phyloP scores from a whole-genome alignment of 306 rosid species.

The Lathyrus aphaca region DNA sequence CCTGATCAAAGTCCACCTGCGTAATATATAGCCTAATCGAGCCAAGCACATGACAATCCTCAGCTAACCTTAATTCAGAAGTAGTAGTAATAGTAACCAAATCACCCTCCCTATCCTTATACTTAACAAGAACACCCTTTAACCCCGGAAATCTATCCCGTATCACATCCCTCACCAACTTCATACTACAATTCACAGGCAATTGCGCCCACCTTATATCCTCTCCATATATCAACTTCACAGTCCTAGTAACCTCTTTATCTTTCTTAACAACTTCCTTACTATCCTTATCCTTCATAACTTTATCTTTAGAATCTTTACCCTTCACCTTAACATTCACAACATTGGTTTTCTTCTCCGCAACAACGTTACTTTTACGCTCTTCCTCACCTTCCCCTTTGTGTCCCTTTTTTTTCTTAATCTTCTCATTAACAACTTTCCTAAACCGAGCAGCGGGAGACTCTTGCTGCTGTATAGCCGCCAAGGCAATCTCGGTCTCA shows the following conservation, averaged over 20 bases:
- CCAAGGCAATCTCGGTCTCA: slow-evolving; percentile 67
- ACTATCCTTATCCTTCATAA: slow-evolving; percentile 21
- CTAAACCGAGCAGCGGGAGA: slow-evolving; percentile 42
- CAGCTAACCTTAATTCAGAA: slow-evolving; percentile 72
- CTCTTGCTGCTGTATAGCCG: slow-evolving; percentile 44
- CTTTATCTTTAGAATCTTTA: background rate
- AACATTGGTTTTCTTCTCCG: slow-evolving; percentile 49
- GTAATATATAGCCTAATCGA: slow-evolving; percentile 65
- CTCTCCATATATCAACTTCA: slow-evolving; percentile 85
- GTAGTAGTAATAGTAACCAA: slow-evolving; percentile 82
- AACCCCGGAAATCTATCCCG: slow-evolving; percentile 72
- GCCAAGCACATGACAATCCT: slow-evolving; percentile 58
- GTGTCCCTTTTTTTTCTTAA: slow-evolving; percentile 63
- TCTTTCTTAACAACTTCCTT: slow-evolving; percentile 42
- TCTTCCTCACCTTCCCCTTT: slow-evolving; percentile 56
- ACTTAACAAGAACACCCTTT: slow-evolving; percentile 84
- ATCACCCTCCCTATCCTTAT: slow-evolving; percentile 85
- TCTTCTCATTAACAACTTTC: slow-evolving; percentile 67
- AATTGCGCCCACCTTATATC: slow-evolving; percentile 88
- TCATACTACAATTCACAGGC: slow-evolving; percentile 73
- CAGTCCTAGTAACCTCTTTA: slow-evolving; percentile 61
- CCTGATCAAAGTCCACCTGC: slow-evolving; percentile 62
- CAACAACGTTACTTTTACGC: slow-evolving; percentile 35
- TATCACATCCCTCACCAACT: slow-evolving; percentile 62
- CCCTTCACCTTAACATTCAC: slow-evolving; percentile 45